These are phyloP conservation scores for Trichophyton mentagrophytes DNA, from an alignment of 2,329 filamentous ascomycete species.

Conservation along the genomic window DNA sequence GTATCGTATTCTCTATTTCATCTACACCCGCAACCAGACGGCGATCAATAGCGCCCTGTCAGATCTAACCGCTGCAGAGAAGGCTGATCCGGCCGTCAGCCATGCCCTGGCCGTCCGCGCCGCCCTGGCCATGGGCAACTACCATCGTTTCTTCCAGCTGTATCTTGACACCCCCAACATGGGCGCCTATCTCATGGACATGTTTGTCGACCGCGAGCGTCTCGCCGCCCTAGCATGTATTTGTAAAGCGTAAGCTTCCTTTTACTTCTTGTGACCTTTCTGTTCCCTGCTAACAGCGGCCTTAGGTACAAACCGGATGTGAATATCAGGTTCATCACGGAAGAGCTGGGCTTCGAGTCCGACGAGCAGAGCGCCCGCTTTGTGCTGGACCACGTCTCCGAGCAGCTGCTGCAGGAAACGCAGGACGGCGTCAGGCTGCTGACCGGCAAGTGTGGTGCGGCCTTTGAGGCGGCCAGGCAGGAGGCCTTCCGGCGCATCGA, in stretches of 20 bases:
- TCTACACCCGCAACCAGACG: slow-evolving; percentile 95
- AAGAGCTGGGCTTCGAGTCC: slow-evolving; percentile 90
- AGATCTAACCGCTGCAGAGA: slow-evolving; percentile 98
- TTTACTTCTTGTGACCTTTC: neutral
- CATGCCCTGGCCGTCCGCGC: slow-evolving; percentile 88
- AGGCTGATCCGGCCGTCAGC: slow-evolving; percentile 68
- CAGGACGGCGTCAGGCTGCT: slow-evolving; percentile 60
- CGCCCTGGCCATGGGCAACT: slow-evolving; percentile 83
- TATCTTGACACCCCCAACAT: slow-evolving; percentile 92
- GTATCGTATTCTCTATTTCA: slow-evolving; percentile 98
- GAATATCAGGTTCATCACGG: slow-evolving; percentile 79
- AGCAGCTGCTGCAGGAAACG: slow-evolving; percentile 64
- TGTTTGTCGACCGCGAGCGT: slow-evolving; percentile 91
- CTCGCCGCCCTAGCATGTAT: slow-evolving; percentile 81
- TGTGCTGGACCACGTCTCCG: slow-evolving; percentile 65
- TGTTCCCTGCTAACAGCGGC: slow-evolving; percentile 34
- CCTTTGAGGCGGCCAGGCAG: slow-evolving; percentile 62
- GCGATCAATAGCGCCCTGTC: slow-evolving; percentile 96
- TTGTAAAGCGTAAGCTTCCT: slow-evolving; percentile 71
- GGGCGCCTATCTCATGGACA: slow-evolving; percentile 97
- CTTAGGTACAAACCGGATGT: slow-evolving; percentile 85
- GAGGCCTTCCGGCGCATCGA: slow-evolving; percentile 77
- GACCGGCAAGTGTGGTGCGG: slow-evolving; percentile 55
- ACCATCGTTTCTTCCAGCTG: slow-evolving; percentile 94
- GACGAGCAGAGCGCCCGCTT: slow-evolving; percentile 86